phyloP scores from a whole-genome alignment of 306 rosid species.

The Malus sieversii region DNA sequence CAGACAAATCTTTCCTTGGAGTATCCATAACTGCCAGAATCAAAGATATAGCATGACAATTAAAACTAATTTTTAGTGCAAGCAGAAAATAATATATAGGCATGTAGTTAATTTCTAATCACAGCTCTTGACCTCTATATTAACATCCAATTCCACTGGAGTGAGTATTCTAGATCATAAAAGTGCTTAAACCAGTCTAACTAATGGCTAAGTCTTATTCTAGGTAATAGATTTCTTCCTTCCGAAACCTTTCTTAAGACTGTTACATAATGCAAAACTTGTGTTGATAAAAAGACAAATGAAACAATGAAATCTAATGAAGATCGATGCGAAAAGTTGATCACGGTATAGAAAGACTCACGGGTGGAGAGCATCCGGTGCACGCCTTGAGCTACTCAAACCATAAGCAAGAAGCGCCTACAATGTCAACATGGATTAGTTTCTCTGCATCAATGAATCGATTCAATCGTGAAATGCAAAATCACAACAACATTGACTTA shows the following conservation, averaged over 20 bases:
- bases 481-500: neutral
- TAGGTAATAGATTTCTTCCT: neutral
- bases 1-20: conserved; percentile 99
- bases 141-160: neutral
- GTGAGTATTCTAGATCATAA: neutral
- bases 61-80: neutral
- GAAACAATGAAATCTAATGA: neutral
- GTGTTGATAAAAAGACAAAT: neutral
- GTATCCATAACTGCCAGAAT: conserved; percentile 75
- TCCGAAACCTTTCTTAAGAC: neutral
- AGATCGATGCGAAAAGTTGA: too few species aligned
- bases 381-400: conserved; percentile 93
- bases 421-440: conserved; percentile 36
- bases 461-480: neutral
- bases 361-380: conserved; percentile 98
- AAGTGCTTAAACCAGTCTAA: neutral
- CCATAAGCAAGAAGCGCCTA: conserved; percentile 98
- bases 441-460: conserved; percentile 16
- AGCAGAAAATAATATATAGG: neutral
- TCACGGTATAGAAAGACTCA: conserved; percentile 36
- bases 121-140: neutral
- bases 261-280: neutral
- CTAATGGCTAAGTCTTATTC: neutral
- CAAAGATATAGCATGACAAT: neutral
- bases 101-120: neutral